Evolutionary conservation across 805 yeast species (phyloP), one percentile per base, ranked within the genome.

Genomic region (Suhomyces prunicola): DNA sequence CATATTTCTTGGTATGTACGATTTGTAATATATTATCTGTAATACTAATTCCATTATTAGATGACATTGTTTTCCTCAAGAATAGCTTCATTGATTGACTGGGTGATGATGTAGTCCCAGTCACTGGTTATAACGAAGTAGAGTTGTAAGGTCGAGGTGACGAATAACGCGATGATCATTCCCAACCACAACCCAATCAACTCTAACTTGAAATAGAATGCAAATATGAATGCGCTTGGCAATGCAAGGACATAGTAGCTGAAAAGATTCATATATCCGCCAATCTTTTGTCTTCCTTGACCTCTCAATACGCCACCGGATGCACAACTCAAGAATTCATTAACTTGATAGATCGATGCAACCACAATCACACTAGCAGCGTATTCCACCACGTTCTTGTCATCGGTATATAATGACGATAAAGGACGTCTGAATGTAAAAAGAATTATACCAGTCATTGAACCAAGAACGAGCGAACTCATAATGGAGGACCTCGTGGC

Each of bases 231-330:
- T 22, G 81, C 83, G 48, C 69, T 64, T 0, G 86, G 86, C 42
- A 79, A 67, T 2, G 83, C 84, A 48, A 81, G 63, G 5, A 72
- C 54, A 57, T 81, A 81, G 58, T 80, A 81, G 48, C 78, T 68
- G 17, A 78, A 63, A 36, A 82, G 59, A 61, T 80, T 81, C 50
- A 80, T 68, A 51, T 72, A 69, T 4, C 86, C 85, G 9, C 85
- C 86, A 52, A 82, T 80, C 56, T 73, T 74, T 60, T 82, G 86
- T 52, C 81, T 58, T 3, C 86, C 86, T 61, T 82, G 86, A 23
- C 86, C 86, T 57, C 86, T 67, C 52, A 82, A 69, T 27, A 81
- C 69, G 1, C 86, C 86, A 6, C 78, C 79, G n/a, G 82, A 71
- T 2, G 78, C 68, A 49, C 83, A 76, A 40, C 80, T 67, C 44